phyloP scores from a whole-genome alignment of 345 rosid genomes.

The Rhodomyrtus tomentosa region DNA sequence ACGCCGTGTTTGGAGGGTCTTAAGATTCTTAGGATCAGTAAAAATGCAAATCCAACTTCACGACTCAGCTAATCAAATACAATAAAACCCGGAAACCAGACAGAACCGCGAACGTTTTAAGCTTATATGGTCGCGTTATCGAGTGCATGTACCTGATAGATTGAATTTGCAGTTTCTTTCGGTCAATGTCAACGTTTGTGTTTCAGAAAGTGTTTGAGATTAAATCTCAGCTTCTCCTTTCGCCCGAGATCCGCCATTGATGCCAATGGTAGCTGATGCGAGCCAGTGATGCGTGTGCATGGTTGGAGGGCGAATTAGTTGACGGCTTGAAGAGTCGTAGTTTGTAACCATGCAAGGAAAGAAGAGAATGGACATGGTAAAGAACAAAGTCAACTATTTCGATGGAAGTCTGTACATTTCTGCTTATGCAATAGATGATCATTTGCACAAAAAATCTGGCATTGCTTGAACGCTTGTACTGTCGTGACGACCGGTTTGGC shows the following conservation, averaged over 20 bases:
- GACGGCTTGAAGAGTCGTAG: neutral
- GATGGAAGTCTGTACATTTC: neutral
- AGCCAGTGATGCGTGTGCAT: neutral
- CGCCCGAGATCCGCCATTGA: neutral
- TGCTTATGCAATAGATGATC: neutral
- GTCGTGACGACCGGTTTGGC: neutral
- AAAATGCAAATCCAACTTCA: neutral
- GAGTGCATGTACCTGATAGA: neutral
- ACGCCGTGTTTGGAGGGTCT: neutral
- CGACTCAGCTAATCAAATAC: neutral
- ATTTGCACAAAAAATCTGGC: neutral
- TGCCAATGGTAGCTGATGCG: neutral
- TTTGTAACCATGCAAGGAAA: neutral
- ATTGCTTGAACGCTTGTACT: neutral
- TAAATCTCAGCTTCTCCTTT: neutral
- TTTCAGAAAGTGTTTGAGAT: neutral
- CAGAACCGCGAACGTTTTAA: neutral
- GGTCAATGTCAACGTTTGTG: neutral
- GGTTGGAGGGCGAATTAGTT: neutral
- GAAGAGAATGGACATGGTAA: no score
- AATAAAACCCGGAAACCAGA: neutral
- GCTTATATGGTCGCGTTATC: neutral
- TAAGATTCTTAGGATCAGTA: neutral
- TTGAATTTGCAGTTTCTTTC: neutral
- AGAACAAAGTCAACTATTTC: neutral